Evolutionary conservation across 192 early-diverging fungal species (phyloP), one percentile per base, ranked within the genome.

Genomic region (Geosiphon pyriformis): DNA sequence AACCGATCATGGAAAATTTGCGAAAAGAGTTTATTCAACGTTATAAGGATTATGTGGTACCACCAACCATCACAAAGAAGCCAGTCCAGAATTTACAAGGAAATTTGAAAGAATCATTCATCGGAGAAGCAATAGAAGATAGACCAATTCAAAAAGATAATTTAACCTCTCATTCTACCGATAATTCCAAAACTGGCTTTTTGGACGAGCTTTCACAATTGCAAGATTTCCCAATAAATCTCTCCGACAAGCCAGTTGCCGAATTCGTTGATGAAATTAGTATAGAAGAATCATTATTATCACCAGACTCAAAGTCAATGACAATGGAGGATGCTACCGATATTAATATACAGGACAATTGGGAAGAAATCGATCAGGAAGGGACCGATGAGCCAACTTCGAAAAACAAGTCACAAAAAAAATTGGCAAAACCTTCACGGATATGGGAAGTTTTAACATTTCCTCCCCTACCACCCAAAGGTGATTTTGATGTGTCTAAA

Each of bases 1-100:
- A 85, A 65, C 83, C 91, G 32, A 88, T 98, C 61, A 92, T 96
- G 91, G 80, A 85, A 29, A 85, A 86, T 30, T 83, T 98, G 26
- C 75, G 85, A 62, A 73, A 81, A 23, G 95, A 98, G 76, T 89
- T 98, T 59, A 79, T 85, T 69, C 81, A 88, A 48, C 86, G 94
- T 15, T 94, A 94, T 74, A 73, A 74, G 50, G 79, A 78, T 30
- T 84, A 93, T 70, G 79, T 80, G 67, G 80, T 91, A 51, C 88
- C 89, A 2, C 78, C 84, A 11, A 68, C 67, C 4, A 49, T 74
- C 42, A 62, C 33, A 50, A 69, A 33, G 68, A 71, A 31, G 70
- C 78, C 27, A 70, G 64, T 10, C 72, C 78, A 8, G 59, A 78
- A 37, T 61, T 74, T 31, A 49, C 17, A 32, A 20, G 52, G 47